Base-by-base conservation (phyloP, 805 yeast species). In the Candida montana region DNA sequence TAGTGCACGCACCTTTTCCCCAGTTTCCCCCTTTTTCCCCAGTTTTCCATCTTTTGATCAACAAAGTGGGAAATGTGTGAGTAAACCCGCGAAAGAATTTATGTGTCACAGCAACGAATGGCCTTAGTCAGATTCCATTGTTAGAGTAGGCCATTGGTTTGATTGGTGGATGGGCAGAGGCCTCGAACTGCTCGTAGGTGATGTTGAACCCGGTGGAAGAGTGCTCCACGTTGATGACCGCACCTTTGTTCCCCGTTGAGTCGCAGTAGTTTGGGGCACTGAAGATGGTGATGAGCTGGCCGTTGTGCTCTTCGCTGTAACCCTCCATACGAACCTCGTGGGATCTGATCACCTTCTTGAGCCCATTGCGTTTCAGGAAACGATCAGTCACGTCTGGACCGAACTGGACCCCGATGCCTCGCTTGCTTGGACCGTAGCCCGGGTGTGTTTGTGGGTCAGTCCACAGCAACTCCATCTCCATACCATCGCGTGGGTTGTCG, bases 231-330 rank as follows among this genome's bases (percentile, higher is more conserved):
- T 89, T 84, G 46, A 93, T 82, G 42, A 84, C 83, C 9, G 95
- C 98, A 40, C 97, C 99, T 50, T 77, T 63, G 63, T 93, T 93
- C 12, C 95, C 95, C 41, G 87, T 89, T 13, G 82, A 69, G 60
- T 93, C 99, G 67, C 98, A 91, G 63, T 91, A 91, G 62, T 93
- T 91, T 28, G 99, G 99, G 1, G 99, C 99, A 62, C 95, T 82
- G 63, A 93, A 93, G n/a, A 93, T 95, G 1, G 99, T 93, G 40
- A 89, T 77, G 39, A 93, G 74, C 50, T 79, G 73, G 11, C 95
- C 95, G 44, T 83, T 73, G 57, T 93, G 99, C 58, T 91, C 97
- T 35, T 72, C 71, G 50, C 87, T 88, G 45, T 83, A 88, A 36
- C 99, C 99, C 6, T 74, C 82, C 84, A 84, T 83, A 58, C 98